Conservation (phyloP, 495 filamentous ascomycete genomes). For the Elasticomyces elasticus region DNA sequence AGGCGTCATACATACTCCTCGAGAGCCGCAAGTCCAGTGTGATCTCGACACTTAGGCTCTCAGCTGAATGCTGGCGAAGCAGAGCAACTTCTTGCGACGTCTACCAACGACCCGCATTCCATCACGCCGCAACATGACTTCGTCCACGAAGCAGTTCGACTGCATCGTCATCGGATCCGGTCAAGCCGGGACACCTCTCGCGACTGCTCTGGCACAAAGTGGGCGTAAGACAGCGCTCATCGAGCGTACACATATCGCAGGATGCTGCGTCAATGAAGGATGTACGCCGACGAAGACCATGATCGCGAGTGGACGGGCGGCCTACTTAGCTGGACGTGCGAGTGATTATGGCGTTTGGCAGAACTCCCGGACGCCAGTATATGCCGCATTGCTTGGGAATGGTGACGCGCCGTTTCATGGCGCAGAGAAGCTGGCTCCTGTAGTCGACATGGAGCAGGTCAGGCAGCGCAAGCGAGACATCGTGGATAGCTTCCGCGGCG, state of each 20-base stretch:
- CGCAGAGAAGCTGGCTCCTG: conserved; percentile 12
- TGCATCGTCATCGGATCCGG: conserved; percentile 42
- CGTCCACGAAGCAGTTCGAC: conserved; percentile 20
- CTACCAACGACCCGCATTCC: too few species aligned
- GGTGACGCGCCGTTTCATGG: conserved; percentile 1
- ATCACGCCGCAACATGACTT: neutral
- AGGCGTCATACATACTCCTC: too few species aligned
- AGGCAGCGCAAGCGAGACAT: conserved; percentile 45
- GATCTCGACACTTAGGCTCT: too few species aligned
- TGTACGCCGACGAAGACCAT: conserved; percentile 48
- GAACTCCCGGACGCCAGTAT: conserved; percentile 1
- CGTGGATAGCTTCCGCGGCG: conserved; percentile 39
- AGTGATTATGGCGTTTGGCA: conserved; percentile 39
- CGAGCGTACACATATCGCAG: conserved; percentile 40
- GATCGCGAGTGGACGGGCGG: conserved; percentile 40
- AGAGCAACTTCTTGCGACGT: too few species aligned
- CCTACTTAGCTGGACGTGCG: conserved; percentile 34
- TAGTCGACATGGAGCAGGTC: conserved; percentile 36
- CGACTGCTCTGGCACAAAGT: conserved; percentile 35
- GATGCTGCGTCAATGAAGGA: conserved; percentile 46
- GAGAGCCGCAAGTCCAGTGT: too few species aligned
- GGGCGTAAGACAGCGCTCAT: conserved; percentile 35
- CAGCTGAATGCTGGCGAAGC: too few species aligned
- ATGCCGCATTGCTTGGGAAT: neutral
- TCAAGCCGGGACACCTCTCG: conserved; percentile 41